Percentiles rank a stretch among this genome's conserved stretches.
phyloP scores from a whole-genome alignment of 805 yeast genomes.

The Tetrapisispora fleetii region DNA sequence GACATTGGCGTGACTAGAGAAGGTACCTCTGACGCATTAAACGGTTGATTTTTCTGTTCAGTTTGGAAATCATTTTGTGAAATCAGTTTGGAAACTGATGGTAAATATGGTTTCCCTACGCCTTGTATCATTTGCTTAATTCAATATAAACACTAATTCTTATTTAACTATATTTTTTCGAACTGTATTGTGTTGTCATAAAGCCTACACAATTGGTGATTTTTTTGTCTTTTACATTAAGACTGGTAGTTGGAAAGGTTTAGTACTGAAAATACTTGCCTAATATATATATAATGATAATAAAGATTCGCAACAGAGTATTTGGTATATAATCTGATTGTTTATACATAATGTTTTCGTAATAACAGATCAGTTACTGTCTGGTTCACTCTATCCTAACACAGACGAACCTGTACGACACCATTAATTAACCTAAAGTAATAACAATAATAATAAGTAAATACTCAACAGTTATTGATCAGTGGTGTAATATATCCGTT shows the following conservation, averaged over 20 bases:
- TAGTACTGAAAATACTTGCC: too few species aligned
- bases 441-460: too few species aligned
- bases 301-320: too few species aligned
- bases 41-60: constrained; percentile 3
- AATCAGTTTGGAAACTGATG: neutral
- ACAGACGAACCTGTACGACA: neutral
- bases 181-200: neutral
- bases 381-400: neutral
- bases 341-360: neutral
- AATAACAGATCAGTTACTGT: neutral
- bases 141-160: neutral
- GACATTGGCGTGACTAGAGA: neutral
- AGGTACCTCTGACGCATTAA: neutral
- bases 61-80: neutral
- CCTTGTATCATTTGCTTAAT: neutral
- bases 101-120: neutral
- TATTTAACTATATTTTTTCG: neutral
- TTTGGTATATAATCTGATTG: too few species aligned
- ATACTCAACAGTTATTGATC: too few species aligned
- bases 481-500: neutral
- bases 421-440: too few species aligned
- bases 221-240: neutral
- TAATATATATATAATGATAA: too few species aligned
- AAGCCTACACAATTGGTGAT: neutral
- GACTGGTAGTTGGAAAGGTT: too few species aligned